Percentiles rank a stretch among this genome's conserved stretches.
Evolutionary conservation across 2,329 filamentous ascomycete species (phyloP).

Genomic region (Parastagonospora nodorum): DNA sequence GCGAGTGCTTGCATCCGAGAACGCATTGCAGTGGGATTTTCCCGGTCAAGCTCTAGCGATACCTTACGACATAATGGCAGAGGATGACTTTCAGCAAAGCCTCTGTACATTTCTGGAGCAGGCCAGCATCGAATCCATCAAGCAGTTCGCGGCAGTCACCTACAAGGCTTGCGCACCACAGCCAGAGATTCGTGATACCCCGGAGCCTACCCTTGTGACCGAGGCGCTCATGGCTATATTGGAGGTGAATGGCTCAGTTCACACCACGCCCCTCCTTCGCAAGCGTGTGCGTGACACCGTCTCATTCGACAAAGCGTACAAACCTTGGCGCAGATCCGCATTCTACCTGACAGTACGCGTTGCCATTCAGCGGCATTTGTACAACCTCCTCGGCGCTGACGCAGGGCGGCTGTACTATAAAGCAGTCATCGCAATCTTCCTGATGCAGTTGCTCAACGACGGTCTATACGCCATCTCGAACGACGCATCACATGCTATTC

Average conservation of each 20-base stretch:
- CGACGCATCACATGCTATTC: slow-evolving; percentile 50
- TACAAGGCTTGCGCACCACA: slow-evolving; percentile 57
- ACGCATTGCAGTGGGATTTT: slow-evolving; percentile 64
- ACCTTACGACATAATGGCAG: slow-evolving; percentile 45
- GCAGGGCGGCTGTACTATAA: slow-evolving; percentile 62
- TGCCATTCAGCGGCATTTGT: slow-evolving; percentile 59
- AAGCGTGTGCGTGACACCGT: slow-evolving; percentile 71
- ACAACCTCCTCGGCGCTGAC: slow-evolving; percentile 45
- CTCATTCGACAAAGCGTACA: slow-evolving; percentile 51
- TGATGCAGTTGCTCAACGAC: slow-evolving; percentile 56
- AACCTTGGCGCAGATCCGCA: slow-evolving; percentile 67
- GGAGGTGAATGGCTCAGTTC: slow-evolving; percentile 56
- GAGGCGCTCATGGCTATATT: slow-evolving; percentile 66
- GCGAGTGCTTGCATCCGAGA: slow-evolving; percentile 57
- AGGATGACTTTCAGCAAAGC: slow-evolving; percentile 53
- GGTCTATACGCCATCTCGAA: slow-evolving; percentile 28
- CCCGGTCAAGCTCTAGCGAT: slow-evolving; percentile 60
- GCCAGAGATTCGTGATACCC: slow-evolving; percentile 63
- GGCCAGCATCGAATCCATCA: slow-evolving; percentile 59
- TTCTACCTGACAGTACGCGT: slow-evolving; percentile 69
- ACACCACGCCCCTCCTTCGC: slow-evolving; percentile 47
- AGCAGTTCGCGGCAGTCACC: slow-evolving; percentile 57
- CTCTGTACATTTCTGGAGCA: slow-evolving; percentile 62
- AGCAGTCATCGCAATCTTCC: slow-evolving; percentile 56
- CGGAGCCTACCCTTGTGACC: slow-evolving; percentile 62